A percentile compares a stretch with the other conserved stretches of the same genome.
phyloP scores from a whole-genome alignment of 495 filamentous ascomycete genomes.

The Bombardia bombarda region DNA sequence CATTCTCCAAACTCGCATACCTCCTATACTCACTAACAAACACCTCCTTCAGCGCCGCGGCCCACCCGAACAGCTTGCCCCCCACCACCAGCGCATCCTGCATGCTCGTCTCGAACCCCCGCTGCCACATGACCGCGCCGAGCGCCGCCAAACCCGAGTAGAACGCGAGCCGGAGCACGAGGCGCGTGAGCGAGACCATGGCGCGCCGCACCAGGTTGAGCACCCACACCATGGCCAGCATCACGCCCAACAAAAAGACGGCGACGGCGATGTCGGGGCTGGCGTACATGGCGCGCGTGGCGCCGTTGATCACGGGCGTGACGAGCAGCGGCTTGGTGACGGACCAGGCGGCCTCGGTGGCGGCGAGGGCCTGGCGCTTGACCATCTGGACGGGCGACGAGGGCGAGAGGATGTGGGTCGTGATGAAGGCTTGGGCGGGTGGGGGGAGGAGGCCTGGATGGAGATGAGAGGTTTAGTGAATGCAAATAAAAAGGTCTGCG shows the following conservation, averaged over 20 bases:
- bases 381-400: constrained; percentile 26
- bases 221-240: constrained; percentile 53
- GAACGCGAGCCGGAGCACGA: constrained; percentile 50
- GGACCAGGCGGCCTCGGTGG: constrained; percentile 1
- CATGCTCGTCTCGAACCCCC: constrained; percentile 53
- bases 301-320: constrained; percentile 40
- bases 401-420: constrained; percentile 29
- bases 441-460: constrained; percentile 35
- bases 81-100: constrained; percentile 40
- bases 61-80: constrained; percentile 35
- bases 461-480: not conserved
- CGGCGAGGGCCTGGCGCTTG: constrained; percentile 7
- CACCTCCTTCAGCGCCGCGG: constrained; percentile 43
- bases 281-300: constrained; percentile 25
- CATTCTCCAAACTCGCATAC: constrained; percentile 29
- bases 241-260: constrained; percentile 44
- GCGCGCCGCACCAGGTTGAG: constrained; percentile 59
- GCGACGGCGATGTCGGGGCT: constrained; percentile 55
- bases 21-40: constrained; percentile 49
- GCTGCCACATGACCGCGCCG: constrained; percentile 49
- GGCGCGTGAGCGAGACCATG: constrained; percentile 63
- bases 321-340: constrained; percentile 25
- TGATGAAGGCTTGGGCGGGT: constrained; percentile 23
- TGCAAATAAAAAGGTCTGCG: too few relatives aligned
- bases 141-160: constrained; percentile 47